Base-by-base conservation (phyloP, 371 early-diverging fungal genomes). In the Syncephalastrum racemosum region DNA sequence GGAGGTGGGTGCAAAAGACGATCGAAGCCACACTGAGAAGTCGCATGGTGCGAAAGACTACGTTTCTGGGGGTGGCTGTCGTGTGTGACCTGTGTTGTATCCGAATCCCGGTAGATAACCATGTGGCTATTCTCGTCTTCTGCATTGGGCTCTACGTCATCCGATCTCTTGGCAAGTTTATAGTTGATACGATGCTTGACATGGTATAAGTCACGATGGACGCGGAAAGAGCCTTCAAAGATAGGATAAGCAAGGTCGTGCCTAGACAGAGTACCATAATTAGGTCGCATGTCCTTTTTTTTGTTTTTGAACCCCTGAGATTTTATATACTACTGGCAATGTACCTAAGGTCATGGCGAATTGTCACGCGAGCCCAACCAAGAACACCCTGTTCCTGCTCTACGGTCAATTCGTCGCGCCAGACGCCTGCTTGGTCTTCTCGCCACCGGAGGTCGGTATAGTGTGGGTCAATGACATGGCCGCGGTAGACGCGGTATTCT, bases 41-140 rank as follows among this genome's bases (percentile, higher is more conserved):
- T 31, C 36, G 36, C 36, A 31, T 31, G 15, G n/a, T 31, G 6
- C 8, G 36, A 31, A 8, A 31, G 36, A 8, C 36, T 8, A 31
- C 36, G 36, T 31, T 31, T 31, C 36, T 31, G 36, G 36, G 36
- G 6, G 10, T 31, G 36, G 18, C 15, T 47, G 10, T 23, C 15
- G 19, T 8, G 13, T 16, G 43, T 31, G 22, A n/a, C 49, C 18
- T 27, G 24, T n/a, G 54, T 23, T 4, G 71, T 77, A 60, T 91
- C 90, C 1, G 90, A 87, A 56, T 85, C 83, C 18, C 90, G 82
- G 66, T 87, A 91, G 23, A 89, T 81, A 14, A 88, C 68, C 68
- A 87, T 81, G 44, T 70, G 66, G 15, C 79, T 56, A 40, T 39
- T 47, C 46, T 48, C 54, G 20, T 56, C 53, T 1, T 49, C 44